Percentiles rank a stretch among this genome's conserved stretches.
Evolutionary conservation across 2,329 filamentous ascomycete genomes (phyloP).

Genomic region (Magnaporthiopsis incrustans): DNA sequence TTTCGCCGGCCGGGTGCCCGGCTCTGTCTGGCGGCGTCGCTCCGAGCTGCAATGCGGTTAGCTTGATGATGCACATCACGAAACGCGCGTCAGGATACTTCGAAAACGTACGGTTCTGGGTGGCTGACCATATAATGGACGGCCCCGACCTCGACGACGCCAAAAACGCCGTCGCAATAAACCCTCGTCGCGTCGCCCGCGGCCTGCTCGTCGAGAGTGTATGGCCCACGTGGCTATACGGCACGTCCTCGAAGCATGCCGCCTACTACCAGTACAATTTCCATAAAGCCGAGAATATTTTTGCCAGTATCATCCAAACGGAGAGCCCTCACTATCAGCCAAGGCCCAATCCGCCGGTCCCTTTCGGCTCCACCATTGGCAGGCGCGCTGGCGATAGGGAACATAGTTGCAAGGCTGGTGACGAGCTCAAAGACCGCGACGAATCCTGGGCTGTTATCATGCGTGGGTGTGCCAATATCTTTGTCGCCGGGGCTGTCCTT

Average conservation of each 20-base stretch:
- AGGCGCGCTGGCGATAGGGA: constrained; percentile 9
- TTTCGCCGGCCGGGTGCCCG: constrained; percentile 54
- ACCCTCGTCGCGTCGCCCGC: constrained; percentile 12
- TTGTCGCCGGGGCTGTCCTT: constrained; percentile 16
- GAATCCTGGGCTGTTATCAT: constrained; percentile 18
- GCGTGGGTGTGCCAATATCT: constrained; percentile 12
- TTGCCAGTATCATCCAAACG: constrained; percentile 56
- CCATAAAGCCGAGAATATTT: constrained; percentile 37
- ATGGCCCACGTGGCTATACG: constrained; percentile 26
- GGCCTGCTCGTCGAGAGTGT: constrained; percentile 27
- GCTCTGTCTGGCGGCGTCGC: constrained; percentile 44
- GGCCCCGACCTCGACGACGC: constrained; percentile 38
- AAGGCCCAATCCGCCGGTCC: constrained; percentile 32
- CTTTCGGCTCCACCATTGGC: constrained; percentile 9
- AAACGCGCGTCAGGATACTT: constrained; percentile 34
- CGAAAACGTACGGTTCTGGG: constrained; percentile 54
- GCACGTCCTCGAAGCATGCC: constrained; percentile 42
- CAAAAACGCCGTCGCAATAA: background rate
- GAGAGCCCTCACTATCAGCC: constrained; percentile 54
- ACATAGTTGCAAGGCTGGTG: constrained; percentile 14
- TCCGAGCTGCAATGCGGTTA: constrained; percentile 21
- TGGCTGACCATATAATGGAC: constrained; percentile 46
- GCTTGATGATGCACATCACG: constrained; percentile 35
- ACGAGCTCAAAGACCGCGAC: constrained; percentile 13
- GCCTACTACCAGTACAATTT: constrained; percentile 45